Conservation (phyloP, 495 filamentous ascomycete genomes). For the Pseudotulostoma volvatum region DNA sequence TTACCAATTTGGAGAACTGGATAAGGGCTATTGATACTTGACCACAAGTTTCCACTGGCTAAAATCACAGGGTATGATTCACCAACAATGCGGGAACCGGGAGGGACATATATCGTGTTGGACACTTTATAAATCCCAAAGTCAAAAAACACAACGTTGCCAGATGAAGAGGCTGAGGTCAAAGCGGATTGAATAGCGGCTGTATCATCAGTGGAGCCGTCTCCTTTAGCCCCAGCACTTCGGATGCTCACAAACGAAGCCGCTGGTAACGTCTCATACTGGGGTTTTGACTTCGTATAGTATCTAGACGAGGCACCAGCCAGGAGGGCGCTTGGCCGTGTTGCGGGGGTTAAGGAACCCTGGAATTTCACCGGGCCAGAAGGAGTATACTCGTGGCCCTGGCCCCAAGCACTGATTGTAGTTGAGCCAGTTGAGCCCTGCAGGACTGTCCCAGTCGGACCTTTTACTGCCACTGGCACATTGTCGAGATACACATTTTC, state of each 20-base stretch:
- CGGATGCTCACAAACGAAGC: conserved; percentile 44
- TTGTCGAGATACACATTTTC: conserved; percentile 56
- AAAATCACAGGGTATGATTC: conserved; percentile 49
- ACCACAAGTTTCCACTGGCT: conserved; percentile 42
- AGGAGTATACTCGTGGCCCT: conserved; percentile 36
- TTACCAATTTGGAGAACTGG: conserved; percentile 50
- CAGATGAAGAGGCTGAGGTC: conserved; percentile 18
- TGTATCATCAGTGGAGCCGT: conserved; percentile 56
- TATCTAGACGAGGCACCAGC: conserved; percentile 21
- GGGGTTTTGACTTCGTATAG: conserved; percentile 37
- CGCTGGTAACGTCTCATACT: conserved; percentile 33
- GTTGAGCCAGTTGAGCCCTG: conserved; percentile 36
- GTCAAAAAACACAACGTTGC: conserved; percentile 35
- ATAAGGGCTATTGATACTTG: conserved; percentile 41
- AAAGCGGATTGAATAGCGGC: conserved; percentile 31
- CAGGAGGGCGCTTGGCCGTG: conserved; percentile 23
- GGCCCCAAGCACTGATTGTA: conserved; percentile 38
- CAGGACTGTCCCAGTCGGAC: conserved; percentile 34
- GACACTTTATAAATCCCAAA: conserved; percentile 33
- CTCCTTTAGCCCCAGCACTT: conserved; percentile 43
- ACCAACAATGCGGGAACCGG: conserved; percentile 28
- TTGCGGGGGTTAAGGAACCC: conserved; percentile 18
- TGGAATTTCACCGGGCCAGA: conserved; percentile 26
- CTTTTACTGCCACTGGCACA: conserved; percentile 43
- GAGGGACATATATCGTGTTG: conserved; percentile 28